Evolutionary conservation across 2,329 filamentous ascomycete genomes (phyloP).

Genomic region (Phialophora chinensis): DNA sequence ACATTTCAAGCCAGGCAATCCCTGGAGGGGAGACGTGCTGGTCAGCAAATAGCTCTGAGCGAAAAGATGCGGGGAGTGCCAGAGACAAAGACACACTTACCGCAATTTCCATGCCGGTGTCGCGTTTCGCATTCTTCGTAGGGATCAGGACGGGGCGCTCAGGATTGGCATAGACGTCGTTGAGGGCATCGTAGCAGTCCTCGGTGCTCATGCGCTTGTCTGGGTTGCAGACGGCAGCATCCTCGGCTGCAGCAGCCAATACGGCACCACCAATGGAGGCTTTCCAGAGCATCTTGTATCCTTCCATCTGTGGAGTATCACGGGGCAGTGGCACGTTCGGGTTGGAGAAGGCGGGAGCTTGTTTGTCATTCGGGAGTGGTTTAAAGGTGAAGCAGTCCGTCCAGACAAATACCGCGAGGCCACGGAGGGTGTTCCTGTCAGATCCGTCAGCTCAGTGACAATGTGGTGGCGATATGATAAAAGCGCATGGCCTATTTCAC

Average conservation of each 20-base stretch:
- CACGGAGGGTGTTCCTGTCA: constrained; percentile 1
- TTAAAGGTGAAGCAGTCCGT: constrained; percentile 17
- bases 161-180: background rate
- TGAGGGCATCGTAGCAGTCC: constrained; percentile 9
- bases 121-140: background rate
- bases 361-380: constrained; percentile 18
- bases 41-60: background rate
- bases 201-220: background rate
- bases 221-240: background rate
- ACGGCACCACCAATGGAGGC: background rate
- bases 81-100: background rate
- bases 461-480: background rate
- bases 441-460: background rate
- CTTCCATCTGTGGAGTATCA: constrained; percentile 5
- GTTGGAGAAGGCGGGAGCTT: constrained; percentile 11
- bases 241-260: background rate
- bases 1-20: background rate
- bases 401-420: constrained; percentile 21
- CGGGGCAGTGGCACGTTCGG: constrained; percentile 17
- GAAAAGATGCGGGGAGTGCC: background rate
- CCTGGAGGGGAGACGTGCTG: background rate
- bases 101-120: background rate
- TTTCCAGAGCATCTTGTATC: constrained; percentile 22
- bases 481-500: too few species aligned
- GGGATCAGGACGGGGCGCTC: constrained; percentile 3